Evolutionary conservation across 23 red algal species (phyloP).

Genomic region (Agarophyton chilense): DNA sequence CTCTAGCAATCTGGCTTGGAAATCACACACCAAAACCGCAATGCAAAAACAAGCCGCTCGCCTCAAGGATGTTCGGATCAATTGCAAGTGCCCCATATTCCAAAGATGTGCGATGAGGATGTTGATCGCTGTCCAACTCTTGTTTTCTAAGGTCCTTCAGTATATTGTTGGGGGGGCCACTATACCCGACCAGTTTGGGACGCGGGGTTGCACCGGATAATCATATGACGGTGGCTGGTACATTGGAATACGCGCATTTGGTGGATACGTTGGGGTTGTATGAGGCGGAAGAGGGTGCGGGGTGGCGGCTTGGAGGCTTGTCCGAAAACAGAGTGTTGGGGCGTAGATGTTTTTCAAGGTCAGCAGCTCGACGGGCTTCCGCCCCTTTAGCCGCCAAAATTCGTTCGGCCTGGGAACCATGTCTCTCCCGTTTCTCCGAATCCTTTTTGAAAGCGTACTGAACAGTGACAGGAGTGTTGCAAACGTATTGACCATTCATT

Average conservation of each 20-base stretch:
- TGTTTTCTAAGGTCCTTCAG: no score
- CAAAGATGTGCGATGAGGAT: no score
- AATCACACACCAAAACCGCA: no score
- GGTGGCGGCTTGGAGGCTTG: slow-evolving; percentile 10
- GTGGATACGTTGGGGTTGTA: background rate
- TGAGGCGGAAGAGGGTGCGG: background rate
- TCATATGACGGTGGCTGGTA: background rate
- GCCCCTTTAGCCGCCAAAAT: slow-evolving; percentile 66
- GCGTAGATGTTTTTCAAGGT: background rate
- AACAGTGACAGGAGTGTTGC: slow-evolving; percentile 75
- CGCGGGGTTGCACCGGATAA: background rate
- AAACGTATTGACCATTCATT: slow-evolving; percentile 82
- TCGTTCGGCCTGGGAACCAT: slow-evolving; percentile 85
- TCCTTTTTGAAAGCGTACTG: slow-evolving; percentile 96
- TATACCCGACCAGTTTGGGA: background rate
- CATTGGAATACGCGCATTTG: background rate
- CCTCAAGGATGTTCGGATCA: no score
- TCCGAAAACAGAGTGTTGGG: slow-evolving; percentile 58
- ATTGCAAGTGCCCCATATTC: no score
- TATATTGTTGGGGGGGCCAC: background rate
- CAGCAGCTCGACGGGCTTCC: slow-evolving; percentile 11
- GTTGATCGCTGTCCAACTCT: no score
- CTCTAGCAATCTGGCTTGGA: no score
- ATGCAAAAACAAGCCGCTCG: no score
- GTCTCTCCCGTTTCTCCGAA: slow-evolving; percentile 60